Evolutionary conservation across 2,329 filamentous ascomycete species (phyloP).

Genomic region (Epichloe baconii): DNA sequence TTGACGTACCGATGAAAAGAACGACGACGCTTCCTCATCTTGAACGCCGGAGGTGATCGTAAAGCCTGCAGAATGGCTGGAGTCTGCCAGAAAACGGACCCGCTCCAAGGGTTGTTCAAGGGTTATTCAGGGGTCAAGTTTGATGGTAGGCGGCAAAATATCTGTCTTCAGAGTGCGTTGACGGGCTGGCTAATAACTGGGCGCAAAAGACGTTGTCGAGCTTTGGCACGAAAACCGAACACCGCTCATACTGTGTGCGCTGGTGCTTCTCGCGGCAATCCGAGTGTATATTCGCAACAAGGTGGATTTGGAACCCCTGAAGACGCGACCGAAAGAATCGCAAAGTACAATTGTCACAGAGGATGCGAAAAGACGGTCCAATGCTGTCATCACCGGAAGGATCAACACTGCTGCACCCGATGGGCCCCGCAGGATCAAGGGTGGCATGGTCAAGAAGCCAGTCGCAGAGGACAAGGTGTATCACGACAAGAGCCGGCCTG

Average conservation of each 20-base stretch:
- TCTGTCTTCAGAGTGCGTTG: neutral
- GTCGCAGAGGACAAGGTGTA: conserved; percentile 12
- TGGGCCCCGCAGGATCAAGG: conserved; percentile 38
- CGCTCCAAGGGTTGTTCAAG: neutral
- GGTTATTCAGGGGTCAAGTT: neutral
- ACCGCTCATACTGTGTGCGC: conserved; percentile 26
- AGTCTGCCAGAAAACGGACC: neutral
- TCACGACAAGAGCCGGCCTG: conserved; percentile 26
- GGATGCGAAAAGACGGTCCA: neutral
- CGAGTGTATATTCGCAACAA: conserved; percentile 30
- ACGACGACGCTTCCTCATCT: neutral
- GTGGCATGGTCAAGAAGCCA: conserved; percentile 23
- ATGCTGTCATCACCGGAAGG: conserved; percentile 10
- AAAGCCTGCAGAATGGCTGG: neutral
- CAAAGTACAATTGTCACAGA: conserved; percentile 9
- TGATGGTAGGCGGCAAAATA: conserved; percentile 3
- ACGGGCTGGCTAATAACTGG: neutral
- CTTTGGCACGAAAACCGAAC: conserved; percentile 35
- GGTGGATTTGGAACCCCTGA: conserved; percentile 20
- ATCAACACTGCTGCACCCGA: conserved; percentile 16
- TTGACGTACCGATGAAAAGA: neutral
- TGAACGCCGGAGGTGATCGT: neutral
- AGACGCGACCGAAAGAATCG: conserved; percentile 25
- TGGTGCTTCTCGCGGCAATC: conserved; percentile 24
- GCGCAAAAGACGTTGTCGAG: conserved; percentile 23